These are phyloP conservation scores for Zygosaccharomyces pseudorouxii DNA, from an alignment of 805 yeast genomes.

Conservation along the genomic window DNA sequence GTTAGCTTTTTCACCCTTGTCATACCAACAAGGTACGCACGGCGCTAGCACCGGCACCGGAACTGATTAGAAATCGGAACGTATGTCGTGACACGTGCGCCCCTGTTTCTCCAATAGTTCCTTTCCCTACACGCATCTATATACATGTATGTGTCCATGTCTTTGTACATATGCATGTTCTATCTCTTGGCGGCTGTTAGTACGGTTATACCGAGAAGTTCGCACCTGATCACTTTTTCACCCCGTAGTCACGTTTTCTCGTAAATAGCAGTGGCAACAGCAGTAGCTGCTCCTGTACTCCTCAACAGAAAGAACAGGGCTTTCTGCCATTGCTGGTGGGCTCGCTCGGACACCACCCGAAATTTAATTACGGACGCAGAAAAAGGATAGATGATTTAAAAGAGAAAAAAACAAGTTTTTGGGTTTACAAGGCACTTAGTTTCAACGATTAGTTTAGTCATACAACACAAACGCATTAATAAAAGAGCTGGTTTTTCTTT, in stretches of 20 bases:
- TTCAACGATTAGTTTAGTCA: slow-evolving; percentile 5
- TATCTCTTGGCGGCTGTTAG: no score
- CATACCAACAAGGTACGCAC: background rate
- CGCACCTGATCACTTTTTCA: no score
- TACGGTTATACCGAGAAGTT: no score
- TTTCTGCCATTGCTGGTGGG: background rate
- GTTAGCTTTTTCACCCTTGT: no score
- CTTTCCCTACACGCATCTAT: no score
- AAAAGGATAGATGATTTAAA: slow-evolving; percentile 5
- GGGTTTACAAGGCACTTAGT: slow-evolving; percentile 1
- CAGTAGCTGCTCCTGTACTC: background rate
- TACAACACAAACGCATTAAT: slow-evolving; percentile 3
- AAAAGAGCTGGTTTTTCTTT: background rate
- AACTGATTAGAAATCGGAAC: background rate
- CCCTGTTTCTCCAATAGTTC: background rate
- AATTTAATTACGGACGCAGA: slow-evolving; percentile 1
- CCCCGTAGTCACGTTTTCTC: no score
- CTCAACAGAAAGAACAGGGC: background rate
- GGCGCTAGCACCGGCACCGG: slow-evolving; percentile 4
- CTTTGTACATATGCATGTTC: no score
- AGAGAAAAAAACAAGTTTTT: slow-evolving; percentile 5
- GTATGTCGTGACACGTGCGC: background rate
- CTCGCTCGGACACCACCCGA: slow-evolving; percentile 3
- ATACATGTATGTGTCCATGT: no score
- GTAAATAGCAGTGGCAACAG: background rate